These are phyloP conservation scores for Pseudovirgaria hyperparasitica DNA, from an alignment of 2,329 filamentous ascomycete species.

Conservation along the genomic window DNA sequence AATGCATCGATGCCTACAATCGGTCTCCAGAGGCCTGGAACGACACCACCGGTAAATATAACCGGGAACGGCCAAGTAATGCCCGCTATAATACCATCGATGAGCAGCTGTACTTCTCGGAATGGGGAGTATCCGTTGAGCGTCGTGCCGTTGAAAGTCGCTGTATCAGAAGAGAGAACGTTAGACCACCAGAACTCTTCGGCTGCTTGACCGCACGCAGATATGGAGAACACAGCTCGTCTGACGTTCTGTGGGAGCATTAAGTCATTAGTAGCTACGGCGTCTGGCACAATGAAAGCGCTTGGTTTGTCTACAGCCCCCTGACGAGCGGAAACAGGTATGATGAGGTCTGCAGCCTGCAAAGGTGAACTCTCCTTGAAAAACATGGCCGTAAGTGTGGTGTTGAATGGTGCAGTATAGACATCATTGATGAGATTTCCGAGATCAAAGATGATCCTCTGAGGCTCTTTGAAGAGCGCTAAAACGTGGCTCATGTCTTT, in stretches of 20 bases:
- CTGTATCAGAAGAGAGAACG: constrained; percentile 48
- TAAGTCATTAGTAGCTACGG: constrained; percentile 47
- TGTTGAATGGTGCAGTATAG: constrained; percentile 64
- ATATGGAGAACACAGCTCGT: constrained; percentile 62
- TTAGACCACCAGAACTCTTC: constrained; percentile 87
- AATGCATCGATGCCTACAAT: constrained; percentile 69
- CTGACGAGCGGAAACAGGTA: constrained; percentile 48
- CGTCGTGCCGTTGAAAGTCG: constrained; percentile 45
- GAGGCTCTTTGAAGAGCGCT: constrained; percentile 52
- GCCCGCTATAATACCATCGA: constrained; percentile 61
- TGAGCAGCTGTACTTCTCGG: constrained; percentile 63
- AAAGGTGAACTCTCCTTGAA: constrained; percentile 39
- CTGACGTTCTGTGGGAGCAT: constrained; percentile 53
- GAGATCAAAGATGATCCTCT: constrained; percentile 70
- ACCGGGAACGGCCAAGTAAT: constrained; percentile 72
- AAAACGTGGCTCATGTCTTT: constrained; percentile 69
- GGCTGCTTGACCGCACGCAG: constrained; percentile 59
- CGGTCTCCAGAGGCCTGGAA: constrained; percentile 64
- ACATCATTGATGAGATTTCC: constrained; percentile 57
- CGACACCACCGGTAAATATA: constrained; percentile 71
- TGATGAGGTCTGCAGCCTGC: constrained; percentile 47
- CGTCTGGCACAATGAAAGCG: constrained; percentile 52
- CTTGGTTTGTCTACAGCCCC: constrained; percentile 43
- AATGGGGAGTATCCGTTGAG: constrained; percentile 61
- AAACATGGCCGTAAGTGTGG: constrained; percentile 62